These are phyloP conservation scores for Alternaria sp. DNA, from an alignment of 2,329 filamentous ascomycete genomes.

Conservation along the genomic window DNA sequence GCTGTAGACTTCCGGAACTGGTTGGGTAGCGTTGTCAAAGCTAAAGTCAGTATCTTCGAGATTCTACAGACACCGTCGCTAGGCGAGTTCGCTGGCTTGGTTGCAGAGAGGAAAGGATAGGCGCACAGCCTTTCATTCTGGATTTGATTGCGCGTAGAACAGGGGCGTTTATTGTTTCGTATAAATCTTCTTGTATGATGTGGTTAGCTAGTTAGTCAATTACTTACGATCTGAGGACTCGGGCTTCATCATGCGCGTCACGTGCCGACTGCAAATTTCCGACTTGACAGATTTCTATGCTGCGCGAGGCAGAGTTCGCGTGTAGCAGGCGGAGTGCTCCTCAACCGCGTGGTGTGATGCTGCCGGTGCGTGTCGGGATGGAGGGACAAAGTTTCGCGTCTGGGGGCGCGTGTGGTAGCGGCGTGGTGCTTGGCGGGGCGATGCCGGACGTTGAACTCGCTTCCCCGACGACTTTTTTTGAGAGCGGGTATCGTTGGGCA, in stretches of 20 bases:
- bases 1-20: slow-evolving; percentile 5
- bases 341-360: background rate
- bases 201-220: background rate
- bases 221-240: background rate
- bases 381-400: background rate
- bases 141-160: background rate
- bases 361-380: background rate
- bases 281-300: background rate
- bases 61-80: slow-evolving; percentile 2
- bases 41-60: slow-evolving; percentile 4
- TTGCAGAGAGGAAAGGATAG: background rate
- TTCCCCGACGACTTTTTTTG: slow-evolving; percentile 18
- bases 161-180: background rate
- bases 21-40: background rate
- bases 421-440: slow-evolving; percentile 10
- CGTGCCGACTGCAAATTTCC: background rate
- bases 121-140: background rate
- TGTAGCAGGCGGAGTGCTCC: background rate
- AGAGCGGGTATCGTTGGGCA: slow-evolving; percentile 1
- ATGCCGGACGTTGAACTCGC: slow-evolving; percentile 11
- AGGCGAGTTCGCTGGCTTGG: background rate
- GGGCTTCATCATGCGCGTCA: background rate
- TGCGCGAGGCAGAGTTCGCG: background rate
- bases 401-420: background rate
- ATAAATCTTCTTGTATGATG: background rate